A percentile compares a stretch with the other conserved stretches of the same genome.
phyloP scores from a whole-genome alignment of 1,284 basidiomycete genomes.

The Trichosporon ovoides region DNA sequence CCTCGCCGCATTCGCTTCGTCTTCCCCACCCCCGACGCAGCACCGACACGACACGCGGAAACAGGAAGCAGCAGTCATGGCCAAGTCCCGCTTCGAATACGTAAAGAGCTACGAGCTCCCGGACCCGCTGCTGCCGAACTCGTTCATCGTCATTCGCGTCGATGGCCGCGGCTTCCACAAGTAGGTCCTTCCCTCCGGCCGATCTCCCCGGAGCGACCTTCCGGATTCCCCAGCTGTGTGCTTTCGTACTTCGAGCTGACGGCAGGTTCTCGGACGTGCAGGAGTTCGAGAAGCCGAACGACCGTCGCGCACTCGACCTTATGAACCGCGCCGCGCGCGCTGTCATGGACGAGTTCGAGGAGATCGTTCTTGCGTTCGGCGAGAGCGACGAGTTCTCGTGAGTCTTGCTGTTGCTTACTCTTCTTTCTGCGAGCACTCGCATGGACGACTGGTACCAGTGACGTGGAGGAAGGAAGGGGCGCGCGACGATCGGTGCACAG shows the following conservation, averaged over 20 bases:
- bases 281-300: constrained; percentile 84
- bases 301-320: constrained; percentile 72
- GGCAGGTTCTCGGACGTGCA: constrained; percentile 78
- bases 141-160: constrained; percentile 78
- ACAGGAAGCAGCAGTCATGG: constrained; percentile 56
- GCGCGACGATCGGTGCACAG: background rate
- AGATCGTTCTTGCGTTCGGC: constrained; percentile 82
- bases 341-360: constrained; percentile 74
- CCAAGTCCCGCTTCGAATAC: constrained; percentile 85
- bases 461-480: background rate
- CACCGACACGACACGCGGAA: background rate
- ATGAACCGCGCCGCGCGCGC: constrained; percentile 87
- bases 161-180: constrained; percentile 95
- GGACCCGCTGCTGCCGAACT: constrained; percentile 76
- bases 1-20: background rate
- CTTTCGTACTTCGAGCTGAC: constrained; percentile 5
- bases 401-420: constrained; percentile 22
- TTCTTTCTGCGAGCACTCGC: background rate
- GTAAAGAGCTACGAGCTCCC: constrained; percentile 85
- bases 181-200: constrained; percentile 51
- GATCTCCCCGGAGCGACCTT: background rate
- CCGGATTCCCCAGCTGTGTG: background rate
- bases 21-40: background rate
- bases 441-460: background rate
- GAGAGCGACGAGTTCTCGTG: constrained; percentile 97